Conservation (phyloP, 306 rosid species). For the Crataegus laevigata region DNA sequence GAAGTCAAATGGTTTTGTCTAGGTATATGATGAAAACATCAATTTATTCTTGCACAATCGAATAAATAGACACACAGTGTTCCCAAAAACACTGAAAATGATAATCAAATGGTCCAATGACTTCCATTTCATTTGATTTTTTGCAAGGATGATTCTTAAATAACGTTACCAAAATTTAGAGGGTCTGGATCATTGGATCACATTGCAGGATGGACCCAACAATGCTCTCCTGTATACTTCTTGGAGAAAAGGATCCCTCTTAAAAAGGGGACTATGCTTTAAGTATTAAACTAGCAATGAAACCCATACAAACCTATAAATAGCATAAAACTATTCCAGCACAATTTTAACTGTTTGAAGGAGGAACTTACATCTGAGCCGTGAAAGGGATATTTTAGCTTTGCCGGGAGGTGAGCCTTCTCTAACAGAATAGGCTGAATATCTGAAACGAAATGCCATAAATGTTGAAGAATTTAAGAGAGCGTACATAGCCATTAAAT, state of each 20-base stretch:
- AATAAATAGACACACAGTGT: not conserved
- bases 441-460: constrained; percentile 30
- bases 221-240: not conserved
- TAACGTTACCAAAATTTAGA: not conserved
- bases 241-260: not conserved
- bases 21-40: not conserved
- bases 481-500: not conserved
- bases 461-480: constrained; percentile 1
- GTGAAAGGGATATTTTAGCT: constrained; percentile 28
- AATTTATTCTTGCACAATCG: not conserved
- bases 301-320: constrained; percentile 4
- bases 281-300: constrained; percentile 1
- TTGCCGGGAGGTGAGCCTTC: constrained; percentile 43
- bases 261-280: not conserved
- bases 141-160: not conserved
- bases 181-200: not conserved
- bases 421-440: constrained; percentile 48
- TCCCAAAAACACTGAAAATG: not conserved
- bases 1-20: not conserved
- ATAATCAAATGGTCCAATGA: not conserved
- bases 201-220: not conserved
- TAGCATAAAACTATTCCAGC: not conserved
- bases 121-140: not conserved
- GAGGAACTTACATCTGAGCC: constrained; percentile 42
- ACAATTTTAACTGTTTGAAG: not conserved